Evolutionary conservation across 495 filamentous ascomycete species (phyloP).

Genomic region (Oleoguttula mirabilis): DNA sequence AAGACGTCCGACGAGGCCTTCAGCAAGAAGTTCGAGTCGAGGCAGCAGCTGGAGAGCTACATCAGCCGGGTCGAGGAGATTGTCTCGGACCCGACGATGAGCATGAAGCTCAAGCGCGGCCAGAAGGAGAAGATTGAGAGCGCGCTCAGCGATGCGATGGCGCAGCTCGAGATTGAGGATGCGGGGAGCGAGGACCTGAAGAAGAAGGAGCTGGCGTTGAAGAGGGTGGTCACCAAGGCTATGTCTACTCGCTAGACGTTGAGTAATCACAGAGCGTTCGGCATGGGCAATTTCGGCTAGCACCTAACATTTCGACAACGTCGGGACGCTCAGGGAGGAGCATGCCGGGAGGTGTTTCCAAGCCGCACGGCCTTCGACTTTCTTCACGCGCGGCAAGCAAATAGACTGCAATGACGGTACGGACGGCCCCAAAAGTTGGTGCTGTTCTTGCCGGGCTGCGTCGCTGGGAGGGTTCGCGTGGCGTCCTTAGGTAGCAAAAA

Average conservation of each 20-base stretch:
- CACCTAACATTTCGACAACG: too few species aligned
- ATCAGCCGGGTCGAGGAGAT: slow-evolving; percentile 99
- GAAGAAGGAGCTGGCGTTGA: slow-evolving; percentile 99
- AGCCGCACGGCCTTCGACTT: background rate
- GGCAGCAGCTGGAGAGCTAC: slow-evolving; percentile 98
- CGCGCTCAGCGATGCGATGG: slow-evolving; percentile 76
- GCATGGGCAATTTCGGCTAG: background rate
- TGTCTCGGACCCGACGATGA: slow-evolving; percentile 88
- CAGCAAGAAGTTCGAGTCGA: slow-evolving; percentile 97
- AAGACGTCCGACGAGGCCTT: slow-evolving; percentile 96
- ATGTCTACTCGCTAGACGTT: slow-evolving; percentile 20
- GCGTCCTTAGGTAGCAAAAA: background rate
- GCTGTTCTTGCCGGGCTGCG: background rate
- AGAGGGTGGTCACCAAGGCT: slow-evolving; percentile 87
- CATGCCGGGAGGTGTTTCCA: background rate
- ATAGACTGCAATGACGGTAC: slow-evolving; percentile 10
- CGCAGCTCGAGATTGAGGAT: slow-evolving; percentile 76
- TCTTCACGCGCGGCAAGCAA: slow-evolving; percentile 2
- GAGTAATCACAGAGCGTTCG: background rate
- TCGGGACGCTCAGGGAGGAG: too few species aligned
- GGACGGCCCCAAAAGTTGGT: slow-evolving; percentile 8
- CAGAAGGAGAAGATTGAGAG: slow-evolving; percentile 99
- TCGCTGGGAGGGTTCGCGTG: background rate
- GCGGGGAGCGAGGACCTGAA: slow-evolving; percentile 86
- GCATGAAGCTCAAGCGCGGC: slow-evolving; percentile 94